Evolutionary conservation across 768 basidiomycete species (phyloP), one percentile per base, ranked within the genome.

Genomic region (Mycena sanguinolenta): DNA sequence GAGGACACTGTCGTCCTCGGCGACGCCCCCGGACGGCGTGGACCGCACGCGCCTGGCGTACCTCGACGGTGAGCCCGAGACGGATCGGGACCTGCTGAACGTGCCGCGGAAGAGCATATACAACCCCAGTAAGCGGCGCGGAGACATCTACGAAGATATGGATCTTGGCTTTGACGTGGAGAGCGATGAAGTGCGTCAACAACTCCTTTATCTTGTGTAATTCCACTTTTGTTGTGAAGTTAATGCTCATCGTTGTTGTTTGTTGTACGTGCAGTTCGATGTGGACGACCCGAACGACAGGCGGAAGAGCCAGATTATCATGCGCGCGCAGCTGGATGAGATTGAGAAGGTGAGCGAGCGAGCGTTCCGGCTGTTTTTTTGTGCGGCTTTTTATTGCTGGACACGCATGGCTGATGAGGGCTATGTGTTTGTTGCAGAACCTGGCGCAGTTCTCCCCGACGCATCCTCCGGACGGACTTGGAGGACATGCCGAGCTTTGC

Each of bases 281-380:
- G 87, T 89, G 53, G 83, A 89, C 73, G 93, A 94, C 74, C 91
- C 91, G 52, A 84, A 93, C 75, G 93, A 94, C 79, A 87, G 88
- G 67, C 86, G 93, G 49, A 88, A 87, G 75, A 95, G 93, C 77
- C 94, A 95, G 73, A 86, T 89, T 72, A 80, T 91, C 50, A 89
- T 95, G 90, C 89, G 85, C 73, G 89, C 90, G 21, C 88, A 92
- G 77, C 81, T 95, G 27, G 94, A 95, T 76, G 91, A 92, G 79
- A 92, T 95, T 55, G 94, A 95, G 77, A 87, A 86, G 84, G 93
- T 84, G 69, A 9, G 49, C 73, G 49, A 3, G 3, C 39, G 16
- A 39, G 14, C 14, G 14, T 14, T 38, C 36, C 8, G 8, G 8
- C 36, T 38, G 36, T 10, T 34, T 10, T 34, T 4, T 34, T 39